Evolutionary conservation across 2,329 filamentous ascomycete species (phyloP).

Genomic region (Paraphoma sp.): DNA sequence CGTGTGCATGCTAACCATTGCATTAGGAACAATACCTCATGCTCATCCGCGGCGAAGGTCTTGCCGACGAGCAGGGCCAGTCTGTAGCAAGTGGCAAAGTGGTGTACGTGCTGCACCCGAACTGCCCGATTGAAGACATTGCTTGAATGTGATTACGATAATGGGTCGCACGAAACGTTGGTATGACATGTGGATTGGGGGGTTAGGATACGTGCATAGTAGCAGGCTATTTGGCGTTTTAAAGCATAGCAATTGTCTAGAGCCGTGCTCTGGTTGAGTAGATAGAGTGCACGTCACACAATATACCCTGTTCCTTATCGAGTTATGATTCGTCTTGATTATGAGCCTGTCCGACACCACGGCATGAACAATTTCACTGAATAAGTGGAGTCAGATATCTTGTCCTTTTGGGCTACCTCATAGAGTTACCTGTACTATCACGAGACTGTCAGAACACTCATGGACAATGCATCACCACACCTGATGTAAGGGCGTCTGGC

Average conservation of each 20-base stretch:
- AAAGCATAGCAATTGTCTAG: neutral
- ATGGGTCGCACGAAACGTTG: neutral
- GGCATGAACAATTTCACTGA: too few species aligned
- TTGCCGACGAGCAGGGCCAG: conserved; percentile 78
- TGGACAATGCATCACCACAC: too few species aligned
- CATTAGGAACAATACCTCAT: conserved; percentile 65
- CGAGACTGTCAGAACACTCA: too few species aligned
- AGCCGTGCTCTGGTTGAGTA: neutral
- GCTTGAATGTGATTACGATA: conserved; percentile 9
- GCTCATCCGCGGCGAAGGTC: conserved; percentile 78
- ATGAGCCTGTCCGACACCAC: too few species aligned
- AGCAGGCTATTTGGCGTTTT: neutral
- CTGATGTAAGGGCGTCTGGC: too few species aligned
- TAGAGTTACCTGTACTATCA: too few species aligned
- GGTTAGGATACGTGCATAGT: neutral
- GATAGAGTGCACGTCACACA: neutral
- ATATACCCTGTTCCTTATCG: neutral
- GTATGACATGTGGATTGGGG: neutral
- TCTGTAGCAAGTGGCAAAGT: conserved; percentile 56
- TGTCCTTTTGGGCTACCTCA: too few species aligned
- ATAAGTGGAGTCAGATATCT: too few species aligned
- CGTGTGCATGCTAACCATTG: conserved; percentile 20
- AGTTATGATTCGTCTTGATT: neutral
- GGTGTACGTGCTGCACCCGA: conserved; percentile 91
- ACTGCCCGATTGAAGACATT: conserved; percentile 78